Conservation (phyloP, 257 asterid species). For the Salvia miltiorrhiza region DNA sequence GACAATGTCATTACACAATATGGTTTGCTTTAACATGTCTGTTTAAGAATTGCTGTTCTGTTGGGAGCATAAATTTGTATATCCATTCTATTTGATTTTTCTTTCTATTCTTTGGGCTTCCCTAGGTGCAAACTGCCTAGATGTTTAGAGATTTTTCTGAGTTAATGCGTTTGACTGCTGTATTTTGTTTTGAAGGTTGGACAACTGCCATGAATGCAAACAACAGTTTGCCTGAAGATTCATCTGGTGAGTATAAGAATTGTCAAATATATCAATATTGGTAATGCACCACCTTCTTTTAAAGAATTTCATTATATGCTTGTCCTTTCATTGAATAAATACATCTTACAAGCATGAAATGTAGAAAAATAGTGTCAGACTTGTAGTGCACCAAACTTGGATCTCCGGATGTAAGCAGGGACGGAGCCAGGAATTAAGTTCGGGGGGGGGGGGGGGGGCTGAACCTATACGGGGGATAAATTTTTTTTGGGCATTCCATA, state of each 20-base stretch:
- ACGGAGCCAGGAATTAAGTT: too few relatives aligned
- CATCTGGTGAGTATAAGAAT: slow-evolving; percentile 63
- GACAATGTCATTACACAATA: slow-evolving; percentile 2
- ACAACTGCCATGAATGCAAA: slow-evolving; percentile 63
- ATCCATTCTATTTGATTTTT: background rate
- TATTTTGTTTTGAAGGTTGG: slow-evolving; percentile 63
- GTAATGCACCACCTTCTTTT: background rate
- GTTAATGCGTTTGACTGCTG: slow-evolving; percentile 12
- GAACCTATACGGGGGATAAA: too few relatives aligned
- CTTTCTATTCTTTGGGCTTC: background rate
- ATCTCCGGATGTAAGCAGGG: too few relatives aligned
- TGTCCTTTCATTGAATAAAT: background rate
- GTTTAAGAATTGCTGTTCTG: slow-evolving; percentile 1
- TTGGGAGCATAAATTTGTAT: background rate
- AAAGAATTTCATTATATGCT: background rate
- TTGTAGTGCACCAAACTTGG: slow-evolving; percentile 4
- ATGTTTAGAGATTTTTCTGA: slow-evolving; percentile 3
- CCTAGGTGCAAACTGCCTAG: background rate
- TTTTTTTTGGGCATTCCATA: too few relatives aligned
- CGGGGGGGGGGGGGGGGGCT: too few relatives aligned
- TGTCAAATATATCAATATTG: too few relatives aligned
- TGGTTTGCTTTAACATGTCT: slow-evolving; percentile 10
- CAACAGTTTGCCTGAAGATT: slow-evolving; percentile 73
- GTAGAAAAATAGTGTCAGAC: slow-evolving; percentile 2
- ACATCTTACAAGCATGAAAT: background rate